A percentile compares a stretch with the other conserved stretches of the same genome.
Evolutionary conservation across 805 yeast species (phyloP).

Genomic region (Torulaspora gathmanii): DNA sequence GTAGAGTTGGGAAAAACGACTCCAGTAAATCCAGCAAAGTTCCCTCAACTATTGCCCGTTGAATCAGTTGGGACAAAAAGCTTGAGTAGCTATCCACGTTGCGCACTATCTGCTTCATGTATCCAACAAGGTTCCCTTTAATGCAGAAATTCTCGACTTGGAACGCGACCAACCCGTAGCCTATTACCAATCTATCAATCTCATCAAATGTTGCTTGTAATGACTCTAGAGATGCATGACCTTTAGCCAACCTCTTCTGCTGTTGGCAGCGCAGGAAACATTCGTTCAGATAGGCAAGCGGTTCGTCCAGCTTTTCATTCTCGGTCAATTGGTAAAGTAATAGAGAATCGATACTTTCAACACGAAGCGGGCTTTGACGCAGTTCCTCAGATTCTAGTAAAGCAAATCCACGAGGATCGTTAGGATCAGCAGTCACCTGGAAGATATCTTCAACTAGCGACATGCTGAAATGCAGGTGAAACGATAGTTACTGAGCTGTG

Average conservation of each 20-base stretch:
- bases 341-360: slow-evolving; percentile 28
- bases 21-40: slow-evolving; percentile 55
- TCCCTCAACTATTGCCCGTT: slow-evolving; percentile 62
- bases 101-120: slow-evolving; percentile 30
- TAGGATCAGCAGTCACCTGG: slow-evolving; percentile 20
- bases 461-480: slow-evolving; percentile 10
- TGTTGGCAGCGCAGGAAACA: slow-evolving; percentile 31
- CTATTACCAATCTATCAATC: slow-evolving; percentile 38
- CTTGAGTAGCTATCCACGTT: slow-evolving; percentile 36
- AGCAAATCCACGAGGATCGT: slow-evolving; percentile 16
- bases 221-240: slow-evolving; percentile 39
- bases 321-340: slow-evolving; percentile 34
- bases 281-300: slow-evolving; percentile 28
- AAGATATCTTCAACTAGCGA: slow-evolving; percentile 28
- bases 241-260: slow-evolving; percentile 43
- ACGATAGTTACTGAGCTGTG: neutral
- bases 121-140: slow-evolving; percentile 22
- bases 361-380: slow-evolving; percentile 13
- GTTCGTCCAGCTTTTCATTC: slow-evolving; percentile 24
- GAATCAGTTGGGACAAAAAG: slow-evolving; percentile 53
- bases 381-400: slow-evolving; percentile 19
- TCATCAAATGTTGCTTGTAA: slow-evolving; percentile 41
- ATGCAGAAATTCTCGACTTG: slow-evolving; percentile 54
- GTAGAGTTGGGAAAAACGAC: slow-evolving; percentile 39
- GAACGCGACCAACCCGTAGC: slow-evolving; percentile 64